Conservation (phyloP, 306 rosid genomes). For the Carpinus viminea region DNA sequence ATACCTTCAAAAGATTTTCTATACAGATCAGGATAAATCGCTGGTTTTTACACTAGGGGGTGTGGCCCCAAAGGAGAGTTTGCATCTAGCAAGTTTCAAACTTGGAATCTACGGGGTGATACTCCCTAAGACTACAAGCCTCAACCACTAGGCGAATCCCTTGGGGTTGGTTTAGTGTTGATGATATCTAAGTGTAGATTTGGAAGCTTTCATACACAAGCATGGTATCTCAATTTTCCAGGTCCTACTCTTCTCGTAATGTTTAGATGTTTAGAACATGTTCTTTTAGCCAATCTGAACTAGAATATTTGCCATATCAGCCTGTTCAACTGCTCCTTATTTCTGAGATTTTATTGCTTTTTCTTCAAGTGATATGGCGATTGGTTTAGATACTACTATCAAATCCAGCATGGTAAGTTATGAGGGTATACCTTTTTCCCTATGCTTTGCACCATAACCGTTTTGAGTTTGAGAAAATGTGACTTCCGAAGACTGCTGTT, state of each 20-base stretch:
- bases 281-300: not conserved
- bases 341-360: not conserved
- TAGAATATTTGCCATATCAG: not conserved
- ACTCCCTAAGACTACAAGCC: no score
- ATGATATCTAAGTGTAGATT: no score
- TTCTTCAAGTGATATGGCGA: not conserved
- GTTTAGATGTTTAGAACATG: not conserved
- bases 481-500: not conserved
- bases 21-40: no score
- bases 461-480: not conserved
- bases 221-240: no score
- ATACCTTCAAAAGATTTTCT: no score
- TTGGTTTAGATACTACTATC: not conserved
- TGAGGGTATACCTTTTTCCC: not conserved
- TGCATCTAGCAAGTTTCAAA: no score
- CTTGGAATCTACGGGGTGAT: no score
- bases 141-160: no score
- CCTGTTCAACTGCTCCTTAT: not conserved
- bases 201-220: no score
- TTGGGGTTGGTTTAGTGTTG: no score
- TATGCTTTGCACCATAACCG: constrained; percentile 1
- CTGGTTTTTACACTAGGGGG: no score
- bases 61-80: no score
- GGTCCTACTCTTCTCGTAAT: not conserved
- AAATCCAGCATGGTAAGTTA: not conserved